Conservation (phyloP, 805 yeast genomes). For the Pichia scutulata region DNA sequence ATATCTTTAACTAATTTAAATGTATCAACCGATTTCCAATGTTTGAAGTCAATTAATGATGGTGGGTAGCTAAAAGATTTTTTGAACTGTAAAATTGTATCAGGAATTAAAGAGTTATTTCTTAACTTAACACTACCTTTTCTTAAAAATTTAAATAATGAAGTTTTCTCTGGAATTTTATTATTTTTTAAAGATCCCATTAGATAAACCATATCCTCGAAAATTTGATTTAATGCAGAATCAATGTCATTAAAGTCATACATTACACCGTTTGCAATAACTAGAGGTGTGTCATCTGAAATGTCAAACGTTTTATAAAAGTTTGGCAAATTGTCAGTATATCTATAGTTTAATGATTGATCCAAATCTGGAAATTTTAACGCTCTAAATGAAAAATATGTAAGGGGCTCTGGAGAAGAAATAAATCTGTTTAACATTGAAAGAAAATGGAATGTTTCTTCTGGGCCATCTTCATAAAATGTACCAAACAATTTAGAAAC, state of each 20-base stretch:
- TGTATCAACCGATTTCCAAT: background rate
- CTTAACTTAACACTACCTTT: conserved; percentile 36
- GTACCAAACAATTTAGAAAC: conserved; percentile 20
- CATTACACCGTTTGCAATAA: conserved; percentile 71
- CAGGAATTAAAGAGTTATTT: conserved; percentile 45
- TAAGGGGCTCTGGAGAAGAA: conserved; percentile 7
- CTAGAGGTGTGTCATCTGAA: conserved; percentile 31
- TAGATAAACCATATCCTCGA: conserved; percentile 41
- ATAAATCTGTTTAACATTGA: conserved; percentile 14
- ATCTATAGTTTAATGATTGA: conserved; percentile 8
- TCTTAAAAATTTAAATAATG: conserved; percentile 36
- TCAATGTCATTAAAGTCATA: conserved; percentile 43
- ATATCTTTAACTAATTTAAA: background rate
- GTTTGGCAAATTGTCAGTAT: conserved; percentile 17
- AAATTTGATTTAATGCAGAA: conserved; percentile 43
- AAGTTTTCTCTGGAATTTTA: conserved; percentile 20
- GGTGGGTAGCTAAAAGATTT: conserved; percentile 3
- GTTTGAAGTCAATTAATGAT: background rate
- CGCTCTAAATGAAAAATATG: conserved; percentile 9
- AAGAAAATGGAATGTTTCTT: conserved; percentile 20
- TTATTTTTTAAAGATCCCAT: conserved; percentile 23
- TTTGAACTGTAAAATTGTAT: conserved; percentile 26
- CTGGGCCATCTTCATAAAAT: conserved; percentile 13
- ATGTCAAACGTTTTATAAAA: conserved; percentile 32
- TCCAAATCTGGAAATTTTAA: conserved; percentile 10